phyloP scores from a whole-genome alignment of 306 rosid genomes.

The Dalbergia cochinchinensis region DNA sequence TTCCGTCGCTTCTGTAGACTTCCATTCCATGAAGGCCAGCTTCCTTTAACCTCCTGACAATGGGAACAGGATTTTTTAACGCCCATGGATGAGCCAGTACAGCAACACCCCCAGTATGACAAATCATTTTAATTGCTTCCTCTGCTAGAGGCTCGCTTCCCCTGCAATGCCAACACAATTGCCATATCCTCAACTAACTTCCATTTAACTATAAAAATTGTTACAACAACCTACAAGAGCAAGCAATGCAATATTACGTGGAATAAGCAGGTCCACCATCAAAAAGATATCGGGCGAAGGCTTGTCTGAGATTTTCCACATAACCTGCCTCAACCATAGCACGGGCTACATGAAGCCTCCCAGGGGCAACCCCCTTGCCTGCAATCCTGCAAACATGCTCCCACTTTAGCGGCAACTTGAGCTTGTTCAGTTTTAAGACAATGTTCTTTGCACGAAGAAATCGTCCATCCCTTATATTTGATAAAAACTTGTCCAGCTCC shows the following conservation, averaged over 20 bases:
- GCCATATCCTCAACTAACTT: constrained; percentile 16
- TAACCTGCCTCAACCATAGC: constrained; percentile 95
- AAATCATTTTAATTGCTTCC: constrained; percentile 79
- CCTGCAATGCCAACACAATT: constrained; percentile 57
- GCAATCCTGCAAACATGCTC: constrained; percentile 93
- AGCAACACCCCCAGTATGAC: constrained; percentile 90
- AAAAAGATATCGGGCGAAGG: constrained; percentile 84
- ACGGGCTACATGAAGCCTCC: constrained; percentile 94
- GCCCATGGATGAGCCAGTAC: constrained; percentile 99
- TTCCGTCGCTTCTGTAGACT: constrained; percentile 93
- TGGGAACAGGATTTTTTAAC: constrained; percentile 72
- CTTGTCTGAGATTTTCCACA: constrained; percentile 92
- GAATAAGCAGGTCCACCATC: constrained; percentile 99
- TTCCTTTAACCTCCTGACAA: constrained; percentile 78
- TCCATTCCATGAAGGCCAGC: constrained; percentile 99
- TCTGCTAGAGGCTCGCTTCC: constrained; percentile 91
- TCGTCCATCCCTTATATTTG: constrained; percentile 91
- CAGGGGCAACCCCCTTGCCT: constrained; percentile 97
- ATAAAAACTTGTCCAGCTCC: constrained; percentile 74
- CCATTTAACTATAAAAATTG: constrained; percentile 22
- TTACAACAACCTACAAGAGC: constrained; percentile 21
- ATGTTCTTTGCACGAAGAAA: constrained; percentile 86
- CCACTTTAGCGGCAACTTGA: constrained; percentile 89
- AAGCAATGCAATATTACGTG: constrained; percentile 66
- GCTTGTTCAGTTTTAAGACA: constrained; percentile 82